Evolutionary conservation across 2,329 filamentous ascomycete species (phyloP).

Genomic region (Fusarium tjaetaba): DNA sequence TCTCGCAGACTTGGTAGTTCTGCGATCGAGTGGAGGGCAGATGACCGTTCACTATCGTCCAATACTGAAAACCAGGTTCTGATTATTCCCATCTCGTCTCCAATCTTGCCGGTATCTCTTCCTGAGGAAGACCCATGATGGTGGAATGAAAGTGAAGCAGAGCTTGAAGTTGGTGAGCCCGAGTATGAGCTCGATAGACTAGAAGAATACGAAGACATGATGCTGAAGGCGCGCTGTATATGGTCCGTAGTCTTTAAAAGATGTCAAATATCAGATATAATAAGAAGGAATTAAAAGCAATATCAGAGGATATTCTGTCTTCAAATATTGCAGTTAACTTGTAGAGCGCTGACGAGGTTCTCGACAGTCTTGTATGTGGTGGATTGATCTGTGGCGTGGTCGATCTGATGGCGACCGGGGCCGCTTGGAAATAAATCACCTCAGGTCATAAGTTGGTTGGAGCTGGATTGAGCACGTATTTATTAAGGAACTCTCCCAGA

Average conservation of each 20-base stretch:
- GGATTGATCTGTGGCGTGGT: slow-evolving; percentile 43
- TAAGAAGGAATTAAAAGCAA: not conserved
- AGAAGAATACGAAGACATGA: slow-evolving; percentile 38
- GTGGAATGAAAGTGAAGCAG: slow-evolving; percentile 31
- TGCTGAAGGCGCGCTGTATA: not conserved
- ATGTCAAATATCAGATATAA: not conserved
- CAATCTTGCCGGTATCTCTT: slow-evolving; percentile 28
- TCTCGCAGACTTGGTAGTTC: slow-evolving; percentile 40
- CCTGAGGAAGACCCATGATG: not conserved
- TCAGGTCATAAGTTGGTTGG: slow-evolving; percentile 40
- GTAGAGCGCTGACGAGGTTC: slow-evolving; percentile 5
- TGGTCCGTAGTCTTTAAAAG: not conserved
- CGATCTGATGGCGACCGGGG: slow-evolving; percentile 35
- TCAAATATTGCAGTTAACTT: slow-evolving; percentile 1
- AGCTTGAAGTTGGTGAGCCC: slow-evolving; percentile 37
- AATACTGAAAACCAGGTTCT: slow-evolving; percentile 41
- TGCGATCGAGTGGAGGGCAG: slow-evolving; percentile 38
- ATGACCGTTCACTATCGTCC: slow-evolving; percentile 34
- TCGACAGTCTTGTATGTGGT: slow-evolving; percentile 10
- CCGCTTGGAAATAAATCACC: slow-evolving; percentile 37
- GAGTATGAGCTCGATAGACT: slow-evolving; percentile 31
- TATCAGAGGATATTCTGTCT: not conserved
- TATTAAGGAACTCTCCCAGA: slow-evolving; percentile 26
- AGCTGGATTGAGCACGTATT: slow-evolving; percentile 44
- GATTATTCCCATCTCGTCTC: slow-evolving; percentile 38